Conservation (phyloP, 495 filamentous ascomycete species). For the Xylaria grammica region DNA sequence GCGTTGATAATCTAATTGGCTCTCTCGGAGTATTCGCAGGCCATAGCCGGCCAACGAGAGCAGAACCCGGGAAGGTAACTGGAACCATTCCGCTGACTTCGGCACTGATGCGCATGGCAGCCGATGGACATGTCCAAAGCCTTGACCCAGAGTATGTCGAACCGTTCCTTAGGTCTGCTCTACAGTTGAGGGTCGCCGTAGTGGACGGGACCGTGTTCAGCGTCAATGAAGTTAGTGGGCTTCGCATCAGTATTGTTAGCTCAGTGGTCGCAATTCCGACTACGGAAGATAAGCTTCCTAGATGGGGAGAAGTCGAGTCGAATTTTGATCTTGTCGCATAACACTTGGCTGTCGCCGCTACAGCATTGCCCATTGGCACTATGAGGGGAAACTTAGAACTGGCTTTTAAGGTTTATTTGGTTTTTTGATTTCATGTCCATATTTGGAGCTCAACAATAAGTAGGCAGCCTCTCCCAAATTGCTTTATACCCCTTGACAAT, state of each 20-base stretch:
- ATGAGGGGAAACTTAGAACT: conserved; percentile 9
- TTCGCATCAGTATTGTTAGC: conserved; percentile 49
- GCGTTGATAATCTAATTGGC: conserved; percentile 55
- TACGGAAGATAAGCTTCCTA: conserved; percentile 46
- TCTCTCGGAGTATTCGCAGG: conserved; percentile 59
- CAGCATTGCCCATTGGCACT: neutral
- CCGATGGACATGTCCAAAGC: conserved; percentile 42
- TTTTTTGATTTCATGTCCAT: conserved; percentile 22
- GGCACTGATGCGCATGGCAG: conserved; percentile 50
- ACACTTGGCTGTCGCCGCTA: neutral
- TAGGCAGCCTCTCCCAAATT: neutral
- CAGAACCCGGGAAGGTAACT: conserved; percentile 40
- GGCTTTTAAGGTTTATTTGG: conserved; percentile 12
- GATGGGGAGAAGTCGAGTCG: conserved; percentile 44
- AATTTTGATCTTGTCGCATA: conserved; percentile 37
- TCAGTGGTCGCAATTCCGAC: conserved; percentile 44
- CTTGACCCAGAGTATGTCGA: conserved; percentile 48
- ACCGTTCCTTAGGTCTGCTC: conserved; percentile 48
- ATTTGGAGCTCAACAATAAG: conserved; percentile 4
- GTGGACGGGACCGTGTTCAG: conserved; percentile 35
- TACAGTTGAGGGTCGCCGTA: conserved; percentile 47
- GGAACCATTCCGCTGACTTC: conserved; percentile 64
- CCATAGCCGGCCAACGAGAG: conserved; percentile 24
- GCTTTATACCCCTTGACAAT: neutral
- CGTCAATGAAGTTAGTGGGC: conserved; percentile 30